Conservation (phyloP, 106 monocot genomes). For the Platanthera guangdongensis region DNA sequence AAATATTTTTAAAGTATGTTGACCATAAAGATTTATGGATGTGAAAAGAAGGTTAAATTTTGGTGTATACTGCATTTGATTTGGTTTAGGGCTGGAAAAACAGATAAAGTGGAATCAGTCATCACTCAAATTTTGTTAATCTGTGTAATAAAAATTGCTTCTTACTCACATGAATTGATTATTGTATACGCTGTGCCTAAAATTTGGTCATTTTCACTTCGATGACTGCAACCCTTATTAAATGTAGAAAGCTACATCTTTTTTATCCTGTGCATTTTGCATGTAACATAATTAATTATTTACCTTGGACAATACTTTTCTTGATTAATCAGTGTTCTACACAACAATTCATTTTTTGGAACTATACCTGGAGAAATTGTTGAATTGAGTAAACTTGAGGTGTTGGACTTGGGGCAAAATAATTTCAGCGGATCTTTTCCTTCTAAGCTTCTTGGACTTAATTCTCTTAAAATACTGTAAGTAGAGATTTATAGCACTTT, state of each 20-base stretch:
- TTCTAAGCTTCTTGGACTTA: slow-evolving; percentile 13
- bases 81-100: too few relatives aligned
- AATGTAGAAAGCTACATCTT: not conserved
- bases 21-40: too few relatives aligned
- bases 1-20: too few relatives aligned
- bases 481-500: slow-evolving; percentile 6
- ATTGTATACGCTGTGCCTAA: too few relatives aligned
- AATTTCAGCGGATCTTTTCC: slow-evolving; percentile 39
- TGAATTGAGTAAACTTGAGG: slow-evolving; percentile 27
- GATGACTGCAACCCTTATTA: too few relatives aligned
- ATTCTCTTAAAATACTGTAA: slow-evolving; percentile 33
- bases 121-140: too few relatives aligned
- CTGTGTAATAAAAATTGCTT: too few relatives aligned
- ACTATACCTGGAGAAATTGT: slow-evolving; percentile 33
- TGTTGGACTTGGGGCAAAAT: slow-evolving; percentile 48
- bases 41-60: too few relatives aligned
- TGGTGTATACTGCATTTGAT: too few relatives aligned
- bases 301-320: not conserved
- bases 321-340: slow-evolving; percentile 22
- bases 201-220: too few relatives aligned
- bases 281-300: not conserved
- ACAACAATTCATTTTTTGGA: slow-evolving; percentile 57
- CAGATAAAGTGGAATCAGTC: too few relatives aligned
- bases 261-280: not conserved
- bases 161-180: too few relatives aligned